These are phyloP conservation scores for Ophiostoma angusticollis DNA, from an alignment of 2,329 filamentous ascomycete genomes.

Conservation along the genomic window DNA sequence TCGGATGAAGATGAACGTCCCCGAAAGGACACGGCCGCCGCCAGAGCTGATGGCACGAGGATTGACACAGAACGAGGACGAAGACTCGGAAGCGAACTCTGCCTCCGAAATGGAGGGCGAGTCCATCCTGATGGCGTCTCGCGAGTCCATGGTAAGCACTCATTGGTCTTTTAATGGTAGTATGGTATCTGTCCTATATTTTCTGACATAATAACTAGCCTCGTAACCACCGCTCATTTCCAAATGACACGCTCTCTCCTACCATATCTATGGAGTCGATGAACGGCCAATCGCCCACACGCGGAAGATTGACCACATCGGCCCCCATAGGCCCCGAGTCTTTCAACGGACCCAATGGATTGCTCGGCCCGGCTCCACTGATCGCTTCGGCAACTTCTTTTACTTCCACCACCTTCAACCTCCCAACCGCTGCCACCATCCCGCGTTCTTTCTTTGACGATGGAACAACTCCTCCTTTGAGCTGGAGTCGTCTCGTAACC, in stretches of 20 bases:
- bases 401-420: slow-evolving; percentile 43
- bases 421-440: slow-evolving; percentile 47
- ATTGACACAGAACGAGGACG: slow-evolving; percentile 71
- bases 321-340: slow-evolving; percentile 40
- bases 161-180: not conserved
- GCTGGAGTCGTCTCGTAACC: slow-evolving; percentile 79
- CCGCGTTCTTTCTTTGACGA: slow-evolving; percentile 87
- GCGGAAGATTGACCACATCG: slow-evolving; percentile 27
- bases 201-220: slow-evolving; percentile 25
- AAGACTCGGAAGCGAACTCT: slow-evolving; percentile 74
- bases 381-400: slow-evolving; percentile 50
- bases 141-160: slow-evolving; percentile 52
- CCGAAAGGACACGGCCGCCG: slow-evolving; percentile 79
- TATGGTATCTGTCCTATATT: not conserved
- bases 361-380: slow-evolving; percentile 31
- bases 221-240: slow-evolving; percentile 52
- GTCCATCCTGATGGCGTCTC: slow-evolving; percentile 54
- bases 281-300: slow-evolving; percentile 48
- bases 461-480: slow-evolving; percentile 63
- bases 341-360: slow-evolving; percentile 33
- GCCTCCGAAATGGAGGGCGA: slow-evolving; percentile 75
- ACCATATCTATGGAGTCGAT: slow-evolving; percentile 88
- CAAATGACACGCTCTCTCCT: slow-evolving; percentile 60
- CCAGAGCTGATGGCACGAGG: slow-evolving; percentile 84
- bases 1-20: slow-evolving; percentile 75